Percentiles rank a stretch among this genome's conserved stretches.
phyloP scores from a whole-genome alignment of 129 eudicot genomes.

The Calendula officinalis region DNA sequence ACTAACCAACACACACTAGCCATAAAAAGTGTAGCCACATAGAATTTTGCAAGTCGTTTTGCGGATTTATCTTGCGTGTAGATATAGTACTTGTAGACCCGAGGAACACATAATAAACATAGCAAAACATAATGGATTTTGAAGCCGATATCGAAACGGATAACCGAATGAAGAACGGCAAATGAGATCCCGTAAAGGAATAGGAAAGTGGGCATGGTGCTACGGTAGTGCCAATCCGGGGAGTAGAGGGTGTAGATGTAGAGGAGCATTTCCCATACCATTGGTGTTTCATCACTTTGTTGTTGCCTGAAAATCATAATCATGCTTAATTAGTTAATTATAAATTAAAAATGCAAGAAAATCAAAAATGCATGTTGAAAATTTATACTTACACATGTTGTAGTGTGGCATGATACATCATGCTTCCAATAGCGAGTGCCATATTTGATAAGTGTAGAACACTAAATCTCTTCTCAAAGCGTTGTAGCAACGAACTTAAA shows the following conservation, averaged over 20 bases:
- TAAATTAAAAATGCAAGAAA: too few species aligned
- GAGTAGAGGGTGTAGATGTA: conserved; percentile 62
- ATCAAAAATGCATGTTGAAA: not conserved
- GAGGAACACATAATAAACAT: conserved; percentile 47
- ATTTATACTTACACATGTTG: conserved; percentile 45
- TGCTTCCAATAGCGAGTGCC: conserved; percentile 58
- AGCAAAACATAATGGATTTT: conserved; percentile 44
- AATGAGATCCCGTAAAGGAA: conserved; percentile 51
- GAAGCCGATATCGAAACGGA: conserved; percentile 46
- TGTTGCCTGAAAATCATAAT: conserved; percentile 42
- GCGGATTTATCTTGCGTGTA: conserved; percentile 51
- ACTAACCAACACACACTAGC: conserved; percentile 69
- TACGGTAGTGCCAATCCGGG: conserved; percentile 62
- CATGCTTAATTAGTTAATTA: too few species aligned
- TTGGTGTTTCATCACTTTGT: conserved; percentile 49
- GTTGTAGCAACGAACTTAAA: conserved; percentile 44
- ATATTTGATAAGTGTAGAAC: conserved; percentile 54
- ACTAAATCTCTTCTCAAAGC: conserved; percentile 54
- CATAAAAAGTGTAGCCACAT: conserved; percentile 47
- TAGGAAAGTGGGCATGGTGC: conserved; percentile 60
- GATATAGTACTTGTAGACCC: conserved; percentile 54
- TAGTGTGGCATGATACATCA: conserved; percentile 54
- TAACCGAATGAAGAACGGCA: conserved; percentile 44
- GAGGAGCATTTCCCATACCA: conserved; percentile 74
- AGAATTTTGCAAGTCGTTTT: conserved; percentile 75